phyloP scores from a whole-genome alignment of 1,284 basidiomycete genomes.

The Leccinum subrobustum region DNA sequence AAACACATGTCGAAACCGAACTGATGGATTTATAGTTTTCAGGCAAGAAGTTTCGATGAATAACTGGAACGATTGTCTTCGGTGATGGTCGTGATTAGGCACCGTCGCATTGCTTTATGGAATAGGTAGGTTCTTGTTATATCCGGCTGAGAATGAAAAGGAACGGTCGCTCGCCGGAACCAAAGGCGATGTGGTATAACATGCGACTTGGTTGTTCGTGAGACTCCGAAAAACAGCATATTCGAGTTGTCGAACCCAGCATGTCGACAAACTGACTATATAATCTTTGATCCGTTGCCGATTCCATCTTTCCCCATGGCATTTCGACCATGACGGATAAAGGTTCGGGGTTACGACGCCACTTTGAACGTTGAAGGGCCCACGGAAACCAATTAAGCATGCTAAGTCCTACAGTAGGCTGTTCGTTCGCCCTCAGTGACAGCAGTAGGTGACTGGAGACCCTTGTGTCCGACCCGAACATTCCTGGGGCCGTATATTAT shows the following conservation, averaged over 20 bases:
- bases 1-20: neutral
- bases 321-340: neutral
- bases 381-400: neutral
- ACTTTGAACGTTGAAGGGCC: neutral
- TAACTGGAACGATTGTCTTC: neutral
- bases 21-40: slow-evolving; percentile 18
- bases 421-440: neutral
- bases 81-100: neutral
- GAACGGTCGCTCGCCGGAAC: neutral
- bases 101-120: neutral
- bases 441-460: neutral
- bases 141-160: neutral
- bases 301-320: neutral
- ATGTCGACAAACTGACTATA: neutral
- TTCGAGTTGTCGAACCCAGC: neutral
- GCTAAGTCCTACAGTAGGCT: neutral
- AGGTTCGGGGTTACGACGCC: neutral
- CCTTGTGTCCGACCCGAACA: neutral
- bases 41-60: slow-evolving; percentile 4
- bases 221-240: neutral
- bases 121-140: neutral
- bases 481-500: neutral
- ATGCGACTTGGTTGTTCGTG: neutral
- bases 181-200: neutral
- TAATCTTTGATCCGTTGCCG: neutral